Base-by-base conservation (phyloP, 1,284 basidiomycete genomes). In the Puccinia horiana region DNA sequence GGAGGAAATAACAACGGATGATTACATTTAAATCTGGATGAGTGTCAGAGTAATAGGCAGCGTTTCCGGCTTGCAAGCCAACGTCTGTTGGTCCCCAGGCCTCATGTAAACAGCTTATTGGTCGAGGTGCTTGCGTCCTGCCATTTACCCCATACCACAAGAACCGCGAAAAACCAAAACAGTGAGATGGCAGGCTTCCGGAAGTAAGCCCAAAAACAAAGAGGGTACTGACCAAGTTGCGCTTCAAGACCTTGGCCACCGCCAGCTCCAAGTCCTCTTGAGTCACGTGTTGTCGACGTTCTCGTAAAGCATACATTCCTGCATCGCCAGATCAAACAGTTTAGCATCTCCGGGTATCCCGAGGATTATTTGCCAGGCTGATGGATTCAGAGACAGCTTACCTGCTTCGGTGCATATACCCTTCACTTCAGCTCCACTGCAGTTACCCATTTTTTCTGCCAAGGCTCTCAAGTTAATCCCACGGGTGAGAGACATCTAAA, bases 221-320 rank as follows among this genome's bases (percentile, higher is more conserved):
- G n/a, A 26, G 37, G 40, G 63, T 4, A 70, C 76, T 47, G 23
- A 79, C 76, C 63, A 79, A 23, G 37, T 79, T 79, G 40, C 76
- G 63, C 49, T 79, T 79, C 76, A 79, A 92, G 90, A 88, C 87
- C 91, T 98, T 99, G 5, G 95, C 94, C 20, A 99, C 93, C 49
- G 96, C 96, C 88, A 98, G 95, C 89, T 98, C 96, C 86, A 99
- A 98, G 87, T 99, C 96, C 86, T 98, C 96, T 88, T 98, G 95
- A 1, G 95, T 96, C 70, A 98, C 96, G 87, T 98, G 95, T 85
- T 98, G 95, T 84, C 96, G 89, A 82, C 96, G 91, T 88, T 98
- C 96, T 58, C 96, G 91, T 14, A 98, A 89, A 0, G 96, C 96
- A 87, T 98, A 99, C 96, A 98, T 98, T 79, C 95, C 94, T 92